Evolutionary conservation across 352 stramenopile species (phyloP).

Genomic region (Phytophthora sp.): DNA sequence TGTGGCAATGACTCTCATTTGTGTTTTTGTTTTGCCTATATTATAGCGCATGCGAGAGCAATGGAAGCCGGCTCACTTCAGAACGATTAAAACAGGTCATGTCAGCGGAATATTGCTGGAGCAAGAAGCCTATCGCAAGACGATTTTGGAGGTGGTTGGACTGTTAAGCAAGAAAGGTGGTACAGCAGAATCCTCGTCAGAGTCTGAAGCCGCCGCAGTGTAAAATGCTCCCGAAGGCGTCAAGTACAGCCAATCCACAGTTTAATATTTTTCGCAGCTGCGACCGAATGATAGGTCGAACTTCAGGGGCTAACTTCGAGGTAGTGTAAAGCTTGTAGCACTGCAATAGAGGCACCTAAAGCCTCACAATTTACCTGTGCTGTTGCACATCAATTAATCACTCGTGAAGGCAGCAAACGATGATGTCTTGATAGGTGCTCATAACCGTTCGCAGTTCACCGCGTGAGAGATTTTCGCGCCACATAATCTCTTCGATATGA

Average conservation of each 20-base stretch:
- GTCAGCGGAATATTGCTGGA: conserved; percentile 84
- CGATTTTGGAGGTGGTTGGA: conserved; percentile 68
- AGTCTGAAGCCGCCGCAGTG: not conserved
- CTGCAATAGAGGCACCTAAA: not conserved
- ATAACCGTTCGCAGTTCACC: conserved; percentile 82
- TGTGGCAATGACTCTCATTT: not conserved
- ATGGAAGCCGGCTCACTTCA: conserved; percentile 63
- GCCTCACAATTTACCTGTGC: not conserved
- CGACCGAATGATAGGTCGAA: conserved; percentile 12
- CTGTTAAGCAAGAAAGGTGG: conserved; percentile 29
- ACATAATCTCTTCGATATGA: conserved; percentile 91
- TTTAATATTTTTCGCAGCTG: conserved; percentile 6
- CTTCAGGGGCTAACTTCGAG: not conserved
- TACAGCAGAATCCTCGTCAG: conserved; percentile 14
- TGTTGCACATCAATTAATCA: conserved; percentile 25
- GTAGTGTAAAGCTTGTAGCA: conserved; percentile 1
- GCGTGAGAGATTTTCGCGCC: conserved; percentile 83
- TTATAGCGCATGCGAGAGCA: conserved; percentile 57
- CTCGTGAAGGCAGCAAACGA: conserved; percentile 83
- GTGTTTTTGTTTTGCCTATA: not conserved
- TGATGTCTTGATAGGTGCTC: conserved; percentile 87
- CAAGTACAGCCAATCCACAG: not conserved
- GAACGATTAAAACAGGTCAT: conserved; percentile 73
- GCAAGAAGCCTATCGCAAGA: conserved; percentile 67
- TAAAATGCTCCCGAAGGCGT: not conserved